A percentile compares a stretch with the other conserved stretches of the same genome.
These are phyloP conservation scores for Alopecurus myosuroides DNA, from an alignment of 176 grass and related monocot genomes.

Conservation along the genomic window DNA sequence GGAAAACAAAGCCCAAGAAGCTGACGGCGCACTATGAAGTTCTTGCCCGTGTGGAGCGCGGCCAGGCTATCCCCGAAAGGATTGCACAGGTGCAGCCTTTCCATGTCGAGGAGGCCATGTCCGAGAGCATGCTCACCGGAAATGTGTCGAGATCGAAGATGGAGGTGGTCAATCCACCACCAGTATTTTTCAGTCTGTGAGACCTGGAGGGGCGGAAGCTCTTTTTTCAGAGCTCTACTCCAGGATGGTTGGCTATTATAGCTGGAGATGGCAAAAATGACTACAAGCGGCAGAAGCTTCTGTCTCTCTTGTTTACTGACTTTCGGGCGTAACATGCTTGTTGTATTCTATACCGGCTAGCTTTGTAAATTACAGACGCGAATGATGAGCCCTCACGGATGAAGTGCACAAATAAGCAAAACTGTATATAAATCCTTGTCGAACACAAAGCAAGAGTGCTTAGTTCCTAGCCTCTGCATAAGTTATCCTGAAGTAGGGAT, in stretches of 20 bases:
- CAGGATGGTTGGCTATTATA: neutral
- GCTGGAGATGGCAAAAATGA: neutral
- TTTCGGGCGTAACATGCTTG: neutral
- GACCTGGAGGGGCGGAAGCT: slow-evolving; percentile 7
- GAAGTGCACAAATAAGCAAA: neutral
- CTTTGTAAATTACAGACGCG: slow-evolving; percentile 9
- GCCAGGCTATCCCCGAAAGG: slow-evolving; percentile 66
- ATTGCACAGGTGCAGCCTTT: slow-evolving; percentile 56
- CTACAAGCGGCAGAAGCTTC: neutral
- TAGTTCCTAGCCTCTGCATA: neutral
- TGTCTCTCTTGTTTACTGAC: neutral
- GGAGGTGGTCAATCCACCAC: slow-evolving; percentile 39
- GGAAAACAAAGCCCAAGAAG: slow-evolving; percentile 73
- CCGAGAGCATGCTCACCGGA: slow-evolving; percentile 36
- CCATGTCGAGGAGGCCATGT: slow-evolving; percentile 16
- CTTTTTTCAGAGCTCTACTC: neutral
- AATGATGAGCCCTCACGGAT: neutral
- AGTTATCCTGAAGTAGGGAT: too few relatives aligned
- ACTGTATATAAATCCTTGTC: neutral
- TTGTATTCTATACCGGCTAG: neutral
- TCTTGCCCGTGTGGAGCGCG: slow-evolving; percentile 63
- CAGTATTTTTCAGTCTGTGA: slow-evolving; percentile 74
- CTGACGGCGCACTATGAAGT: slow-evolving; percentile 71
- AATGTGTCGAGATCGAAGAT: slow-evolving; percentile 53
- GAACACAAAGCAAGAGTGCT: neutral